Percentiles rank a stretch among this genome's conserved stretches.
Evolutionary conservation across 2,329 filamentous ascomycete species (phyloP).

Genomic region (Nemania bipapillata): DNA sequence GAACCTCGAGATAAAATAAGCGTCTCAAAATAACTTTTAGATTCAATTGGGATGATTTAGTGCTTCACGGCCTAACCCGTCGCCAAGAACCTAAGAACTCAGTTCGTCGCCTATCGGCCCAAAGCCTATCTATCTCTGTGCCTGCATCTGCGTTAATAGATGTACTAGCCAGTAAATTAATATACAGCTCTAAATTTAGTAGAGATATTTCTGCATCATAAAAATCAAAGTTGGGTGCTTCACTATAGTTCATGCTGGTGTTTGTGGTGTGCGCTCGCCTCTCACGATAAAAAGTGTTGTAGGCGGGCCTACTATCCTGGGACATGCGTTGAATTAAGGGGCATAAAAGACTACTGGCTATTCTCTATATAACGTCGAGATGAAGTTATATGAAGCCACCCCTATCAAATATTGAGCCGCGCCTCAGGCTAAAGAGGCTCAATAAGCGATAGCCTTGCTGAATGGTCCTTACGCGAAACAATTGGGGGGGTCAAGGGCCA

Average conservation of each 20-base stretch:
- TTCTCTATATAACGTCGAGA: conserved; percentile 39
- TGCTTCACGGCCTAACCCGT: not conserved
- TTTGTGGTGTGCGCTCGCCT: not conserved
- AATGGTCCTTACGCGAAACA: conserved; percentile 13
- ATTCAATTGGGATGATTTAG: not conserved
- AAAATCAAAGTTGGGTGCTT: not conserved
- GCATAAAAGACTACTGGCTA: conserved; percentile 25
- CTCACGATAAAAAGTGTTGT: not conserved
- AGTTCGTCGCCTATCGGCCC: not conserved
- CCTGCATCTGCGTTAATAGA: not conserved
- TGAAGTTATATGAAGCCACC: conserved; percentile 47
- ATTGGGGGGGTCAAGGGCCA: not conserved
- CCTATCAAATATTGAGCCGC: conserved; percentile 44
- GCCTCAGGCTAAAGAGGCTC: conserved; percentile 48
- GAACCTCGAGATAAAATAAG: not conserved
- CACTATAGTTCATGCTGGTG: not conserved
- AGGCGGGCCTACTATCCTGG: conserved; percentile 16
- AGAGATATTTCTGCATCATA: not conserved
- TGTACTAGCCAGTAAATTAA: not conserved
- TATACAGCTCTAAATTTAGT: not conserved
- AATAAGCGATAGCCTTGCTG: conserved; percentile 43
- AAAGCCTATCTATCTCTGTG: not conserved
- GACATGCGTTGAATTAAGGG: not conserved
- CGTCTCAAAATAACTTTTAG: not conserved
- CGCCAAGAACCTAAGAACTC: not conserved